Percentiles rank a stretch among this genome's conserved stretches.
These are phyloP conservation scores for Ilyonectria robusta DNA, from an alignment of 2,329 filamentous ascomycete genomes.

Conservation along the genomic window DNA sequence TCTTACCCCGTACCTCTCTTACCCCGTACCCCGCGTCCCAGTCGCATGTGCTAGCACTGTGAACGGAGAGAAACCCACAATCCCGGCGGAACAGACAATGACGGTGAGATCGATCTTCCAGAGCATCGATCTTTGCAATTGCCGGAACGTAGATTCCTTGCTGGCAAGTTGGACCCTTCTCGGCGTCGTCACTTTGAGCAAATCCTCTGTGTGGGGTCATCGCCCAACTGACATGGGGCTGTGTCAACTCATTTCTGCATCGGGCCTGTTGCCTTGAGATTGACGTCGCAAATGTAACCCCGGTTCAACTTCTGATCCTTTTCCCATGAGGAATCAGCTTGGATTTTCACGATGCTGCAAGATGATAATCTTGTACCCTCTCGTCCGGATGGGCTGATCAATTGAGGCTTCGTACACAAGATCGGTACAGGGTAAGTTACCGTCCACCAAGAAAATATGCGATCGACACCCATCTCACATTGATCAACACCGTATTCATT, in stretches of 20 bases:
- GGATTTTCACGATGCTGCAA: background rate
- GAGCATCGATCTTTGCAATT: slow-evolving; percentile 6
- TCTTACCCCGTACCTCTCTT: slow-evolving; percentile 33
- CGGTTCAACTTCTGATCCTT: background rate
- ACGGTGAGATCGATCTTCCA: slow-evolving; percentile 13
- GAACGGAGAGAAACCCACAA: background rate
- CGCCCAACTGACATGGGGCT: background rate
- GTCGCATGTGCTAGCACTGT: background rate
- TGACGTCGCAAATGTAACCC: slow-evolving; percentile 22
- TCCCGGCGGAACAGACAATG: background rate
- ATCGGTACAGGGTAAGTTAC: background rate
- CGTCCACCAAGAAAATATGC: background rate
- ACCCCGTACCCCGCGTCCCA: slow-evolving; percentile 36
- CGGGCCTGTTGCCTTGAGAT: slow-evolving; percentile 1
- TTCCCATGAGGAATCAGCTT: background rate
- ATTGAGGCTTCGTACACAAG: background rate
- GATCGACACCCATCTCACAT: too few relatives aligned
- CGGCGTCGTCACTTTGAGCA: background rate
- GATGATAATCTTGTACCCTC: background rate
- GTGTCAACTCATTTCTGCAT: background rate
- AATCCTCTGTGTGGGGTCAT: background rate
- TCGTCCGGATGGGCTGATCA: background rate
- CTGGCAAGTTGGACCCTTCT: background rate
- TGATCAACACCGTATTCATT: background rate
- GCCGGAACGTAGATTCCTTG: background rate